Percentiles rank a stretch among this genome's conserved stretches.
Conservation (phyloP, 2,329 filamentous ascomycete genomes). For the Pyrenophora graminea region DNA sequence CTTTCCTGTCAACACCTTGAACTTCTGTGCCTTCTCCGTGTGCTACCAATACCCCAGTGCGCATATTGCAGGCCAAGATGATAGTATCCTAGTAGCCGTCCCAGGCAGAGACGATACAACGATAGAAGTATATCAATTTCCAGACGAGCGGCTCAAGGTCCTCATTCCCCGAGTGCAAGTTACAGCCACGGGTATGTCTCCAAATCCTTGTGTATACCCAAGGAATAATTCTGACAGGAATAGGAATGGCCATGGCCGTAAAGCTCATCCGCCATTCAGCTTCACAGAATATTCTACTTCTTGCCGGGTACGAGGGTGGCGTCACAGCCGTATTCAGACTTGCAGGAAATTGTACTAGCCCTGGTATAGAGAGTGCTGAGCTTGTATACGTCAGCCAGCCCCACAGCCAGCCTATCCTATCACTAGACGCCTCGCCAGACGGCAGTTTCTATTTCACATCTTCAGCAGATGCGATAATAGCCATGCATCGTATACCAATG, state of each 20-base stretch:
- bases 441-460: conserved; percentile 73
- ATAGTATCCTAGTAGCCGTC: conserved; percentile 70
- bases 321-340: conserved; percentile 68
- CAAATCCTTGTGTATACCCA: conserved; percentile 8
- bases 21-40: conserved; percentile 85
- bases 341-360: conserved; percentile 33
- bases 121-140: conserved; percentile 84
- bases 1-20: conserved; percentile 87
- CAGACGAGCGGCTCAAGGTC: conserved; percentile 71
- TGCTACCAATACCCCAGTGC: conserved; percentile 44
- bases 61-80: conserved; percentile 11
- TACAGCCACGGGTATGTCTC: conserved; percentile 49
- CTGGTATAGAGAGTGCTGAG: conserved; percentile 44
- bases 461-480: conserved; percentile 77
- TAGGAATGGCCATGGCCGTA: conserved; percentile 90
- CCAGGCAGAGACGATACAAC: conserved; percentile 59
- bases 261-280: conserved; percentile 35
- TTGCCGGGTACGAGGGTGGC: conserved; percentile 86
- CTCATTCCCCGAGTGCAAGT: conserved; percentile 54
- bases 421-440: conserved; percentile 51
- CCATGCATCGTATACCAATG: conserved; percentile 70
- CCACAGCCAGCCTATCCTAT: conserved; percentile 82
- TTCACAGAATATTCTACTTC: conserved; percentile 59
- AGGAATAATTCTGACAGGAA: conserved; percentile 46
- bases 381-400: conserved; percentile 66